A percentile compares a stretch with the other conserved stretches of the same genome.
Conservation (phyloP, 495 filamentous ascomycete genomes). For the Penicillium coprophilum region DNA sequence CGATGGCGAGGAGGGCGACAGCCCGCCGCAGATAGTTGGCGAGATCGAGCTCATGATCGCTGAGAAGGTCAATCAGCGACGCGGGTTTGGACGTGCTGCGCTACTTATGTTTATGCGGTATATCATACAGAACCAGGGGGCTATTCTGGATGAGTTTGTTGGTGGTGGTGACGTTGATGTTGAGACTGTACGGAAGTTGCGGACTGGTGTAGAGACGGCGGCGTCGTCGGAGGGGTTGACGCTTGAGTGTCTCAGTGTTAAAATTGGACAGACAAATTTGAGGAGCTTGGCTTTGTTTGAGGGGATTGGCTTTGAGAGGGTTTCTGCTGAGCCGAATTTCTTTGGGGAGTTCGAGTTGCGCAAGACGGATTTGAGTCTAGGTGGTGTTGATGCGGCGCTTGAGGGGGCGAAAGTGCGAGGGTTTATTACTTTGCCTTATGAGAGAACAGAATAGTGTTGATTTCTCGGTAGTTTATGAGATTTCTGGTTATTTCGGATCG, state of each 20-base stretch:
- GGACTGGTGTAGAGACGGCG: conserved; percentile 18
- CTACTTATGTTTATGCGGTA: conserved; percentile 69
- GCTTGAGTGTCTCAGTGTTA: conserved; percentile 53
- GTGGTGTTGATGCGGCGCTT: conserved; percentile 25
- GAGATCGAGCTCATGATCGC: conserved; percentile 94
- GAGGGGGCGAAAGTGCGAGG: conserved; percentile 33
- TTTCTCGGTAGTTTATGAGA: not conserved
- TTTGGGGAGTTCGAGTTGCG: conserved; percentile 66
- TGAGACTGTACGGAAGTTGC: conserved; percentile 17
- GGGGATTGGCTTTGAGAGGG: conserved; percentile 53
- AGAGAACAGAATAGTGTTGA: conserved; percentile 13
- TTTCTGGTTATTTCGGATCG: not conserved
- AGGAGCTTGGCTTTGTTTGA: conserved; percentile 62
- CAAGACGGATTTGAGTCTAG: conserved; percentile 33
- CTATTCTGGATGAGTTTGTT: conserved; percentile 62
- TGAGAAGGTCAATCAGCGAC: conserved; percentile 51
- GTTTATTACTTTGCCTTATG: conserved; percentile 46
- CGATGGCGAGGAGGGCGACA: conserved; percentile 43
- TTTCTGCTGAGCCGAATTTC: conserved; percentile 54
- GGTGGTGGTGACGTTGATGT: conserved; percentile 17
- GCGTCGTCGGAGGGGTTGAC: conserved; percentile 12
- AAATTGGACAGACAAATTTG: conserved; percentile 57
- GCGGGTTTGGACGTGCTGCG: conserved; percentile 64
- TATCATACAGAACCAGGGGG: conserved; percentile 46
- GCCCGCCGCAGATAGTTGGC: conserved; percentile 52